Evolutionary conservation across 2,329 filamentous ascomycete species (phyloP).

Genomic region (Ceratocystis ficicola): DNA sequence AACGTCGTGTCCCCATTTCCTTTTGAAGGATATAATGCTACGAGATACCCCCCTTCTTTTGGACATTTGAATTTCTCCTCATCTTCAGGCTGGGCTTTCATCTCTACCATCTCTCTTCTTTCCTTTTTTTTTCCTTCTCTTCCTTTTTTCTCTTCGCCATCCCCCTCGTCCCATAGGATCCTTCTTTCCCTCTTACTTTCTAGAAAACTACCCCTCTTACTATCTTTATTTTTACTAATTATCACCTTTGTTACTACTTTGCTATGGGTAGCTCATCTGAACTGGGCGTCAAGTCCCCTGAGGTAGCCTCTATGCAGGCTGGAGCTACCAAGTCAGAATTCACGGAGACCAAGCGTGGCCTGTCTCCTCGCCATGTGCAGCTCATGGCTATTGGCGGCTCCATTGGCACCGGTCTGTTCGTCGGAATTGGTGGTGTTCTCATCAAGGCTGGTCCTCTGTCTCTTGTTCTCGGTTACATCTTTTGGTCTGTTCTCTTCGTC

Average conservation of each 20-base stretch:
- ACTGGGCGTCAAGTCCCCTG: constrained; percentile 16
- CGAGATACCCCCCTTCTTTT: not conserved
- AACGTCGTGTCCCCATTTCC: not conserved
- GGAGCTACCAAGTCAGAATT: constrained; percentile 8
- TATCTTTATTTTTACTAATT: not conserved
- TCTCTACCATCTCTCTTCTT: not conserved
- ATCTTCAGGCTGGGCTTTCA: constrained; percentile 3
- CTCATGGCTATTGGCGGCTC: constrained; percentile 40
- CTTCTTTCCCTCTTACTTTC: not conserved
- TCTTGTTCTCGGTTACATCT: constrained; percentile 35
- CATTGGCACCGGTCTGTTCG: constrained; percentile 37
- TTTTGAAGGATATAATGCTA: constrained; percentile 3
- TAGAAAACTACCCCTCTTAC: no score
- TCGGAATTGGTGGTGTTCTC: constrained; percentile 35
- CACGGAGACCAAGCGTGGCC: constrained; percentile 22
- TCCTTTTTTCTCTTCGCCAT: not conserved
- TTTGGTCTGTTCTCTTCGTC: constrained; percentile 36
- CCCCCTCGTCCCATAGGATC: not conserved
- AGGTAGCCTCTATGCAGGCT: constrained; percentile 18
- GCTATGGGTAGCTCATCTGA: constrained; percentile 20
- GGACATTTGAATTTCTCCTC: not conserved
- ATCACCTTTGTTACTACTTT: no score
- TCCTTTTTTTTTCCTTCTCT: not conserved
- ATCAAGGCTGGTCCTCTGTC: constrained; percentile 35
- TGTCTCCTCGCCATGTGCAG: constrained; percentile 33